These are phyloP conservation scores for Vitis riparia DNA, from an alignment of 164 flowering plant species.

Conservation along the genomic window DNA sequence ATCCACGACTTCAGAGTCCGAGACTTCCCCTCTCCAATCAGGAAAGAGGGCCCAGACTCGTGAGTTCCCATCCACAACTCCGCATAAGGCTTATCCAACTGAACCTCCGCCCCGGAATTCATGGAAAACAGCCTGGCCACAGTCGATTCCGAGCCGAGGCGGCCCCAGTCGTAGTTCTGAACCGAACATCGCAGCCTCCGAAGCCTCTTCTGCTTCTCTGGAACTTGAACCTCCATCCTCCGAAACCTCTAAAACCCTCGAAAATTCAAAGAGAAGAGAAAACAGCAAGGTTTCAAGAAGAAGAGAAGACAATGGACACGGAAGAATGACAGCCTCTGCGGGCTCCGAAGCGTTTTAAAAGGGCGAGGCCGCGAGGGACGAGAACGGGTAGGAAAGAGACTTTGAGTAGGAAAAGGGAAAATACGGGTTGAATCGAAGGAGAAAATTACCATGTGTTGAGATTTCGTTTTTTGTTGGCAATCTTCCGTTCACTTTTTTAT, in stretches of 20 bases:
- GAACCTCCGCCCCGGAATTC: slow-evolving; percentile 44
- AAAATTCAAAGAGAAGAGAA: neutral
- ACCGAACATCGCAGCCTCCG: slow-evolving; percentile 58
- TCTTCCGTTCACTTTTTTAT: too few relatives aligned
- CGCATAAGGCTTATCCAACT: slow-evolving; percentile 34
- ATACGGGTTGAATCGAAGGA: neutral
- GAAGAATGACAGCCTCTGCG: slow-evolving; percentile 1
- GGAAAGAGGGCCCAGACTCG: slow-evolving; percentile 38
- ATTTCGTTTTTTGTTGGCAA: too few relatives aligned
- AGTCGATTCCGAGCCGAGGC: slow-evolving; percentile 42
- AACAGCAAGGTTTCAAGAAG: neutral
- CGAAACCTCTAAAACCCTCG: too few relatives aligned
- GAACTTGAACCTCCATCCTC: too few relatives aligned
- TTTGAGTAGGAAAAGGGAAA: neutral
- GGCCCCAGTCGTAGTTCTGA: slow-evolving; percentile 83
- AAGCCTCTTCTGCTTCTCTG: slow-evolving; percentile 3
- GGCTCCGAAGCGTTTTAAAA: slow-evolving; percentile 20
- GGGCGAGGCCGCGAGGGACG: neutral
- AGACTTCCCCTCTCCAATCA: slow-evolving; percentile 10
- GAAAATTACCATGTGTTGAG: neutral
- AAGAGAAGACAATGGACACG: neutral
- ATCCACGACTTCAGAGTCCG: slow-evolving; percentile 67
- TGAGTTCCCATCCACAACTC: slow-evolving; percentile 58
- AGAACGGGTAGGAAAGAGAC: slow-evolving; percentile 5
- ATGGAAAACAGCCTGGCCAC: slow-evolving; percentile 52